These are phyloP conservation scores for Parascedosporium putredinis DNA, from an alignment of 2,329 filamentous ascomycete genomes.

Conservation along the genomic window DNA sequence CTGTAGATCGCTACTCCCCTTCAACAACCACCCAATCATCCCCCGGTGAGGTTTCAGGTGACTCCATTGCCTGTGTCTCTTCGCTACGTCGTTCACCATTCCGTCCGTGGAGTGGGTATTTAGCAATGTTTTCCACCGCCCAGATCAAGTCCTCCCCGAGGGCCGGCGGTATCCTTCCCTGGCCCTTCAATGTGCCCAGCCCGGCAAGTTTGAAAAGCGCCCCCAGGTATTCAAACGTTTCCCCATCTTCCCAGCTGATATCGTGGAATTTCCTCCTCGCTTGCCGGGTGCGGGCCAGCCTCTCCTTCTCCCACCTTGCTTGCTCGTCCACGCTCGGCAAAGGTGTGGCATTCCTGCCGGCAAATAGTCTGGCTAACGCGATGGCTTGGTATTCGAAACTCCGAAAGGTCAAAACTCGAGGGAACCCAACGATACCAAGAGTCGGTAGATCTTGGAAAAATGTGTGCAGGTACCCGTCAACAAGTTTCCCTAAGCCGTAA, in stretches of 20 bases:
- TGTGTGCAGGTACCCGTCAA: slow-evolving; percentile 39
- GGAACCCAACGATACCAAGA: slow-evolving; percentile 40
- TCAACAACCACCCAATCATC: not conserved
- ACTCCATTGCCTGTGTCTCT: not conserved
- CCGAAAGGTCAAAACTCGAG: slow-evolving; percentile 39
- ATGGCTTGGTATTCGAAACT: slow-evolving; percentile 47
- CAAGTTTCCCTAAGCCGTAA: slow-evolving; percentile 32
- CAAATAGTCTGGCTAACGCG: slow-evolving; percentile 38
- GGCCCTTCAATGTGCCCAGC: slow-evolving; percentile 33
- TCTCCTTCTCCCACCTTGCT: slow-evolving; percentile 33
- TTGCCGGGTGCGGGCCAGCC: slow-evolving; percentile 19
- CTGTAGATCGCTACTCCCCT: not conserved
- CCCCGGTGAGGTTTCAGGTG: not conserved
- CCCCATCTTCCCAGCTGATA: slow-evolving; percentile 39
- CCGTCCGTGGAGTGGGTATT: not conserved
- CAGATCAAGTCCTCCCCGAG: slow-evolving; percentile 31
- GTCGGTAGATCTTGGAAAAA: slow-evolving; percentile 38
- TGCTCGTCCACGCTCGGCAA: slow-evolving; percentile 31
- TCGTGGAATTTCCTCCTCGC: slow-evolving; percentile 39
- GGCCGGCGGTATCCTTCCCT: slow-evolving; percentile 34
- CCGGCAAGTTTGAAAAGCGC: slow-evolving; percentile 38
- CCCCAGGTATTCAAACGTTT: slow-evolving; percentile 36
- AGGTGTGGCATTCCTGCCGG: slow-evolving; percentile 25
- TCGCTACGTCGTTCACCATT: not conserved
- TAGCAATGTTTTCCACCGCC: slow-evolving; percentile 30